A percentile compares a stretch with the other conserved stretches of the same genome.
Evolutionary conservation across 176 grass and related monocot species (phyloP).

Genomic region (Sorghum bicolor): DNA sequence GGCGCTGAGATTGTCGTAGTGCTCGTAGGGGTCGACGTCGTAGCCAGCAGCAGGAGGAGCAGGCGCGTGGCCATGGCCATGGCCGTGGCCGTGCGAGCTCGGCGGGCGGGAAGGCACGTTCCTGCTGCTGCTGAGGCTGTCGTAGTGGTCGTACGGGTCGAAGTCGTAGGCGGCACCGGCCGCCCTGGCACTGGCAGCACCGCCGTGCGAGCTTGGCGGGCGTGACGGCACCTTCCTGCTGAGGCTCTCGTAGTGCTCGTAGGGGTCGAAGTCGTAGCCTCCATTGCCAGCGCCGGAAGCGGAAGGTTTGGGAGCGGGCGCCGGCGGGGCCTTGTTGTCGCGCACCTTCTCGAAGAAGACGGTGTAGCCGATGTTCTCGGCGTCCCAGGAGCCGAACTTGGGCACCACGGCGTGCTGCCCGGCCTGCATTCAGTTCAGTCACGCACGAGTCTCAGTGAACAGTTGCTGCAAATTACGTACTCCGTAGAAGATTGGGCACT

Average conservation of each 20-base stretch:
- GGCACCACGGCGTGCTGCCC: slow-evolving; percentile 36
- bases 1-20: slow-evolving; percentile 38
- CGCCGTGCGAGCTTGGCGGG: slow-evolving; percentile 18
- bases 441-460: neutral
- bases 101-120: neutral
- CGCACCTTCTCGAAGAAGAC: slow-evolving; percentile 80
- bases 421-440: slow-evolving; percentile 22
- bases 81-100: neutral
- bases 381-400: slow-evolving; percentile 78
- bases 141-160: slow-evolving; percentile 43
- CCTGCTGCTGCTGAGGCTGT: slow-evolving; percentile 37
- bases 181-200: no score
- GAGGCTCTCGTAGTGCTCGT: slow-evolving; percentile 46
- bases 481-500: no score
- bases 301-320: neutral
- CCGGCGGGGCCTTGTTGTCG: slow-evolving; percentile 45
- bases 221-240: slow-evolving; percentile 23
- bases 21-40: slow-evolving; percentile 31
- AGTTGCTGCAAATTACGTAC: neutral
- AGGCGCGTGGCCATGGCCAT: no score
- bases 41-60: neutral
- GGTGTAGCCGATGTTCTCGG: slow-evolving; percentile 77
- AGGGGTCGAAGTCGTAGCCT: slow-evolving; percentile 42
- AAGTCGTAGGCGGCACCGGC: neutral
- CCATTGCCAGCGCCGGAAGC: neutral